phyloP scores from a whole-genome alignment of 345 rosid genomes.

The Ricinus communis region DNA sequence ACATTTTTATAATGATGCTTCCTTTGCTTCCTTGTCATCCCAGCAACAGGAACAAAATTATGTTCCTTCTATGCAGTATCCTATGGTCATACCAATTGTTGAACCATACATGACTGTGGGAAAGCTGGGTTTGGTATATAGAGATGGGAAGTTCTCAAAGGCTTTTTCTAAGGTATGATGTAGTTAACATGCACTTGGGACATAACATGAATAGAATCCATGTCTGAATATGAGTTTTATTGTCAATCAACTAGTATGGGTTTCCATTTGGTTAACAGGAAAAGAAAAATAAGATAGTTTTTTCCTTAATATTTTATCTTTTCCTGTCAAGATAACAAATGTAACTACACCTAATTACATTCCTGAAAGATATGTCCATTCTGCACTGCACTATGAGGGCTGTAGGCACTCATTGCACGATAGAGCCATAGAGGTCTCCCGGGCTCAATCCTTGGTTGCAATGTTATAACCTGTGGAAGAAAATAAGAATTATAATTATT shows the following conservation, averaged over 20 bases:
- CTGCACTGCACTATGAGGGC: neutral
- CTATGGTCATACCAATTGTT: slow-evolving; percentile 22
- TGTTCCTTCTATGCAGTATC: slow-evolving; percentile 27
- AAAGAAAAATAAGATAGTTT: neutral
- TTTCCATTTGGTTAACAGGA: neutral
- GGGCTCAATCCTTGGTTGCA: neutral
- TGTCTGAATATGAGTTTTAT: neutral
- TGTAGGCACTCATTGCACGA: neutral
- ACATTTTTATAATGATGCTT: slow-evolving; percentile 25
- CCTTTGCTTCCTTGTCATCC: slow-evolving; percentile 18
- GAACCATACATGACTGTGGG: slow-evolving; percentile 30
- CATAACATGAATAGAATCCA: neutral
- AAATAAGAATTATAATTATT: neutral
- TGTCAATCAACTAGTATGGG: neutral
- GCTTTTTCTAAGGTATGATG: slow-evolving; percentile 28
- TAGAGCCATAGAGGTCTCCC: neutral
- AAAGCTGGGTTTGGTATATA: slow-evolving; percentile 17
- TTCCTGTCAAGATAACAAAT: neutral
- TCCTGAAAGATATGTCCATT: slow-evolving; percentile 4
- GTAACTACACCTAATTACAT: neutral
- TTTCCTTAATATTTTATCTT: neutral
- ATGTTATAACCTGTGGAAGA: neutral
- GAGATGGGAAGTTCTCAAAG: slow-evolving; percentile 19
- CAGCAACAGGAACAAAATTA: slow-evolving; percentile 15
- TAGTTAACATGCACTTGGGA: neutral